phyloP scores from a whole-genome alignment of 2,329 filamentous ascomycete species.

The Beauveria australis region DNA sequence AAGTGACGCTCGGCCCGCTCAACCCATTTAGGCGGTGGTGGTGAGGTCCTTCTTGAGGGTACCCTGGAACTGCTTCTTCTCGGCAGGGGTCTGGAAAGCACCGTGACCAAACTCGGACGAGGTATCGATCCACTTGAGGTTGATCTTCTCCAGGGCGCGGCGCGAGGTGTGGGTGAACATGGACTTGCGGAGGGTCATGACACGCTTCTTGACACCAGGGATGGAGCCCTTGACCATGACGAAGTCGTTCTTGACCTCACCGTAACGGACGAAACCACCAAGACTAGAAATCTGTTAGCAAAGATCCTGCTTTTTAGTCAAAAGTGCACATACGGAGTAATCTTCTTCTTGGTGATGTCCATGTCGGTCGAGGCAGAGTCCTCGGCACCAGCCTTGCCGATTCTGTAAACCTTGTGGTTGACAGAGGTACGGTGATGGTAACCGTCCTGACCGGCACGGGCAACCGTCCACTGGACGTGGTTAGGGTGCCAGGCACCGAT shows the following conservation, averaged over 20 bases:
- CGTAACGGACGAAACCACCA: conserved; percentile 98
- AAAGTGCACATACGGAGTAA: conserved; percentile 79
- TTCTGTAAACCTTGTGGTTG: conserved; percentile 99
- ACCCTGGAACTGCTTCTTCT: conserved; percentile 97
- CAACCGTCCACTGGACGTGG: conserved; percentile 99
- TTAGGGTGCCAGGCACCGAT: conserved; percentile 99
- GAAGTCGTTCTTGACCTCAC: conserved; percentile 99
- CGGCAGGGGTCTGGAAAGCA: conserved; percentile 95
- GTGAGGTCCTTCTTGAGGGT: conserved; percentile 97
- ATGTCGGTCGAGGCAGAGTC: conserved; percentile 90
- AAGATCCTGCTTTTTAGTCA: background rate
- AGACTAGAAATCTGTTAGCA: conserved; percentile 51
- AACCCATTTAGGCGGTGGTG: conserved; percentile 34
- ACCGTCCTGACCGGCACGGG: conserved; percentile 98
- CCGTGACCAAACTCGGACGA: conserved; percentile 99
- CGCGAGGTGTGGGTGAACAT: conserved; percentile 96
- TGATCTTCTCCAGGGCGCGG: conserved; percentile 96
- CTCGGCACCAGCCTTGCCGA: conserved; percentile 86
- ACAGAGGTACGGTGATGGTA: conserved; percentile 99
- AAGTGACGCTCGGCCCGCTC: conserved; percentile 17
- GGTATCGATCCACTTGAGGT: conserved; percentile 99
- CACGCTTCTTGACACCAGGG: conserved; percentile 98
- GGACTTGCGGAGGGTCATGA: conserved; percentile 83
- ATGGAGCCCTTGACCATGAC: conserved; percentile 95
- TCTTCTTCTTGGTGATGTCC: conserved; percentile 98